Evolutionary conservation across 176 grass and related monocot species (phyloP).

Genomic region (Zea luxurians): DNA sequence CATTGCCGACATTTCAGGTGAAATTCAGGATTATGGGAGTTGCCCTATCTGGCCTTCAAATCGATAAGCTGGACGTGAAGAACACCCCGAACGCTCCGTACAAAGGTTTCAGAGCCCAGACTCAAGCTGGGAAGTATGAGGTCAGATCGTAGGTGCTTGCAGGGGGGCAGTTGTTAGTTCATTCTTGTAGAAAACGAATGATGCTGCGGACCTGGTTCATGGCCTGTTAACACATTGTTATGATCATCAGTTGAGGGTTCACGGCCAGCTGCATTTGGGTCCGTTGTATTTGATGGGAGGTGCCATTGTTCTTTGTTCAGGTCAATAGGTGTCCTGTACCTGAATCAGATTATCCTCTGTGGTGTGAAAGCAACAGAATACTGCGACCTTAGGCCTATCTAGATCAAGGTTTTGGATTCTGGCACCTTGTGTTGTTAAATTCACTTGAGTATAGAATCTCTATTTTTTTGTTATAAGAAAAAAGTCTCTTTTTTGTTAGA

Average conservation of each 20-base stretch:
- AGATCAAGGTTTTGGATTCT: slow-evolving; percentile 18
- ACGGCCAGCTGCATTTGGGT: not conserved
- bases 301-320: slow-evolving; percentile 2
- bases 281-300: not conserved
- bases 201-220: not conserved
- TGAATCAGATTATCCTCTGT: slow-evolving; percentile 2
- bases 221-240: not conserved
- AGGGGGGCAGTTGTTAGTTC: not conserved
- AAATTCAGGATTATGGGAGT: slow-evolving; percentile 91
- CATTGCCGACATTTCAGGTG: slow-evolving; percentile 70
- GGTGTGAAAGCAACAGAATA: not conserved
- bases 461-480: not conserved
- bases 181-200: not conserved
- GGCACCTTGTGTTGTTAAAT: not conserved
- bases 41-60: slow-evolving; percentile 85
- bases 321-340: not conserved
- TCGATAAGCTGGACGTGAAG: slow-evolving; percentile 83
- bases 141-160: slow-evolving; percentile 59
- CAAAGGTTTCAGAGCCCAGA: slow-evolving; percentile 93
- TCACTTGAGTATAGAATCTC: not conserved
- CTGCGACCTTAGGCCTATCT: not conserved
- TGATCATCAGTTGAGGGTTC: not conserved
- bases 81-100: slow-evolving; percentile 65
- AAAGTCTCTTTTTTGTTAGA: not conserved
- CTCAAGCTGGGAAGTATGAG: slow-evolving; percentile 87